phyloP scores from a whole-genome alignment of 164 flowering plant species.

The Aristolochia californica region DNA sequence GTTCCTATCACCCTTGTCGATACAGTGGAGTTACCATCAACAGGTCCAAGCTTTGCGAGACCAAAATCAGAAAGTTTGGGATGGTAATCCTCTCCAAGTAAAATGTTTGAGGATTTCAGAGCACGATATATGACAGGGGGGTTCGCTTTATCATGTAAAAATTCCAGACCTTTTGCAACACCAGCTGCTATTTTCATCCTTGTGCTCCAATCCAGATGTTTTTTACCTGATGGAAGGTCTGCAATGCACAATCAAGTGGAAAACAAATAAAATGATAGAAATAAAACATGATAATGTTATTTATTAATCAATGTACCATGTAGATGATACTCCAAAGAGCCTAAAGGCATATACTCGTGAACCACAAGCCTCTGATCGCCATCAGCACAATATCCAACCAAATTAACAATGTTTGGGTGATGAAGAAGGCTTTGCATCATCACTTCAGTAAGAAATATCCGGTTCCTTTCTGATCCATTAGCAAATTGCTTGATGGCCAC shows the following conservation, averaged over 20 bases:
- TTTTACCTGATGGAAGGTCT: background rate
- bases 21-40: background rate
- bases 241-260: background rate
- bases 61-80: background rate
- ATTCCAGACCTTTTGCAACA: constrained; percentile 1
- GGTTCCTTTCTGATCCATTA: background rate
- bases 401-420: background rate
- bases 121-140: constrained; percentile 1
- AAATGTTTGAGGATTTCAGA: background rate
- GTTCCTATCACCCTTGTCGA: background rate
- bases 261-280: background rate
- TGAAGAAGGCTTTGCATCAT: background rate
- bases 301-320: background rate
- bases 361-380: background rate
- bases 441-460: background rate
- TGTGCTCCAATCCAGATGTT: background rate
- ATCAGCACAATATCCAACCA: background rate
- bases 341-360: background rate
- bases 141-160: background rate
- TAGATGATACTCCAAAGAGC: constrained; percentile 1
- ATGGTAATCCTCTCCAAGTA: constrained; percentile 1
- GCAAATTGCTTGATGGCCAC: background rate
- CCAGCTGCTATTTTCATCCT: constrained; percentile 2
- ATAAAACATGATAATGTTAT: background rate
- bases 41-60: background rate